phyloP scores from a whole-genome alignment of 2,329 filamentous ascomycete species.

The Sclerotinia minor region DNA sequence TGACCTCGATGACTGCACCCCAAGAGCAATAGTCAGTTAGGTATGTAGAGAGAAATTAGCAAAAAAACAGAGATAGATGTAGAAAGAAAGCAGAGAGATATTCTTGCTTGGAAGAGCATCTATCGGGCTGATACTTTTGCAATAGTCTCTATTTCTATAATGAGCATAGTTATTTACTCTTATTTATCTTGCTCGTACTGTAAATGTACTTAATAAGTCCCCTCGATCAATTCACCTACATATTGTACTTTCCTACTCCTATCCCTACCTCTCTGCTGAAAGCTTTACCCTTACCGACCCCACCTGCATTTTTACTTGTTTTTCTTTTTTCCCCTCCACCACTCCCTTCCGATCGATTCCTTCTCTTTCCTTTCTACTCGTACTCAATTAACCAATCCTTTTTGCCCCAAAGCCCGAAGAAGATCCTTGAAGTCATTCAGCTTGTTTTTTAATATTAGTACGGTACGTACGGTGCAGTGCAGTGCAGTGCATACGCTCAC shows the following conservation, averaged over 20 bases:
- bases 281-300: constrained; percentile 5
- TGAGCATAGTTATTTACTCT: neutral
- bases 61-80: neutral
- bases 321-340: constrained; percentile 1
- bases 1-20: neutral
- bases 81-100: neutral
- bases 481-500: neutral
- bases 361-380: constrained; percentile 20
- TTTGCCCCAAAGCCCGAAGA: neutral
- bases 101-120: neutral
- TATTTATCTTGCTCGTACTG: neutral
- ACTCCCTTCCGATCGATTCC: constrained; percentile 13
- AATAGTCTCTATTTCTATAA: neutral
- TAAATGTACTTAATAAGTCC: neutral
- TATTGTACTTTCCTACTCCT: neutral
- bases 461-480: neutral
- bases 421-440: neutral
- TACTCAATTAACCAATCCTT: neutral
- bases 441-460: neutral
- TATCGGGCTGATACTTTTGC: neutral
- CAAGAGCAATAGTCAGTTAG: neutral
- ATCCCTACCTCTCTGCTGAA: constrained; percentile 1
- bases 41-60: neutral
- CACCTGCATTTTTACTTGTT: constrained; percentile 1
- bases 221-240: neutral